Base-by-base conservation (phyloP, 768 basidiomycete species). In the Suillus bovinus region DNA sequence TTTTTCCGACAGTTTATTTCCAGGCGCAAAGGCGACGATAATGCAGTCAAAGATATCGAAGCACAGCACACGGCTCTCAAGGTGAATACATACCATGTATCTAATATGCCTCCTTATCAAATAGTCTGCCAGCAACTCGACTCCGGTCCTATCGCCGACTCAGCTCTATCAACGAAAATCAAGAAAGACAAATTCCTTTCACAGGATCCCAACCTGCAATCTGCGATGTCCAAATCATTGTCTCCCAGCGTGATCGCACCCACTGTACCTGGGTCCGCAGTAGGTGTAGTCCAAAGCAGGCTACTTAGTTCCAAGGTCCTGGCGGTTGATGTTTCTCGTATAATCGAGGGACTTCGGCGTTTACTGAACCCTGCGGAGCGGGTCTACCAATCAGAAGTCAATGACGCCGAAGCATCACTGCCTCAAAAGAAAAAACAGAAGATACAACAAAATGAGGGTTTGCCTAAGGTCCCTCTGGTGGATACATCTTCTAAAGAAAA, bases 281-380 rank as follows among this genome's bases (percentile, higher is more conserved):
- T 76, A 31, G 82, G 81, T 3, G 91, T 90, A 74, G 82, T 89
- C 1, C 87, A 90, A 67, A 86, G 82, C 63, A 84, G 90, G 41
- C 76, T 96, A 10, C 78, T 90, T 46, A 94, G 92, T 69, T 89
- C 89, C 5, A 94, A 91, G 71, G 72, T 80, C n/a, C 77, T 94
- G 13, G 86, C 91, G 1, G 76, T 79, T 3, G 85, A 84, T 65
- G 78, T 93, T 2, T 75, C 76, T 8, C 71, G 73, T 27, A 81
- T 84, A 16, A 69, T 94, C 2, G 79, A 79, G 11, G 78, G 80
- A 55, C 71, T 94, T 6, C 78, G 77, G 61, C 68, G 74, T 17
- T 65, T 84, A 34, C 61, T 87, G 16, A 65, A 78, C 34, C 78
- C 77, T 50, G 49, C 38, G 17, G 36, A 54, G n/a, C 54, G 66